Conservation (phyloP, 2,329 filamentous ascomycete species). For the Huntiella moniliformis region DNA sequence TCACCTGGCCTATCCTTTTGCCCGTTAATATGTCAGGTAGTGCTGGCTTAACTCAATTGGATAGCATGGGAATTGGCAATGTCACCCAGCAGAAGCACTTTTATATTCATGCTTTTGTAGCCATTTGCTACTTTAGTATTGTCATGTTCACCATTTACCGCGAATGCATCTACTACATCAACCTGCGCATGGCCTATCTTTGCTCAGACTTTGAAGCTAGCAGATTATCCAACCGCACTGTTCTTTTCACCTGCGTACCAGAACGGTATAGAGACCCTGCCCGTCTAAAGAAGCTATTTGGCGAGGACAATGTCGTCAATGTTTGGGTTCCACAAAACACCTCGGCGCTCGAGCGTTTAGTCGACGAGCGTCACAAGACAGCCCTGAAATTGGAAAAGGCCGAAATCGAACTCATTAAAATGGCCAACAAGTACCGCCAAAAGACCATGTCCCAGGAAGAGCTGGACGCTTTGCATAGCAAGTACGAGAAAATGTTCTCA, state of each 20-base stretch:
- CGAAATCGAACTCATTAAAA: slow-evolving; percentile 63
- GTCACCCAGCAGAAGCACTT: slow-evolving; percentile 42
- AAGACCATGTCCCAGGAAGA: slow-evolving; percentile 21
- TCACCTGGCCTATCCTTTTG: slow-evolving; percentile 74
- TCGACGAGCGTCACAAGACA: slow-evolving; percentile 55
- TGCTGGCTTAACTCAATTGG: slow-evolving; percentile 43
- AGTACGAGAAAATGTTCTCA: neutral
- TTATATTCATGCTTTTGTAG: slow-evolving; percentile 65
- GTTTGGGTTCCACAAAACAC: slow-evolving; percentile 70
- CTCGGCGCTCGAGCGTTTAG: slow-evolving; percentile 54
- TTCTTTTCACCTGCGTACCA: slow-evolving; percentile 81
- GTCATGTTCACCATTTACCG: slow-evolving; percentile 77
- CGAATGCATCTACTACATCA: slow-evolving; percentile 85
- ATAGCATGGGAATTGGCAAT: slow-evolving; percentile 26
- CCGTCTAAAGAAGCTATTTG: slow-evolving; percentile 60
- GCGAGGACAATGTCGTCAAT: slow-evolving; percentile 49
- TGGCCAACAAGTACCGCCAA: slow-evolving; percentile 44
- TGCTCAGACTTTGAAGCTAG: slow-evolving; percentile 65
- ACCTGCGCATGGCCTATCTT: slow-evolving; percentile 84
- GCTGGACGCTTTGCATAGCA: neutral
- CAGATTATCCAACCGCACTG: slow-evolving; percentile 74
- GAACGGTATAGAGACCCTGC: slow-evolving; percentile 53
- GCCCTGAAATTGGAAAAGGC: slow-evolving; percentile 66
- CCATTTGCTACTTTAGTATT: slow-evolving; percentile 72
- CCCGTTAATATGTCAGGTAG: slow-evolving; percentile 73